Base-by-base conservation (phyloP, 1,284 basidiomycete genomes). In the Neonothopanus nambi region DNA sequence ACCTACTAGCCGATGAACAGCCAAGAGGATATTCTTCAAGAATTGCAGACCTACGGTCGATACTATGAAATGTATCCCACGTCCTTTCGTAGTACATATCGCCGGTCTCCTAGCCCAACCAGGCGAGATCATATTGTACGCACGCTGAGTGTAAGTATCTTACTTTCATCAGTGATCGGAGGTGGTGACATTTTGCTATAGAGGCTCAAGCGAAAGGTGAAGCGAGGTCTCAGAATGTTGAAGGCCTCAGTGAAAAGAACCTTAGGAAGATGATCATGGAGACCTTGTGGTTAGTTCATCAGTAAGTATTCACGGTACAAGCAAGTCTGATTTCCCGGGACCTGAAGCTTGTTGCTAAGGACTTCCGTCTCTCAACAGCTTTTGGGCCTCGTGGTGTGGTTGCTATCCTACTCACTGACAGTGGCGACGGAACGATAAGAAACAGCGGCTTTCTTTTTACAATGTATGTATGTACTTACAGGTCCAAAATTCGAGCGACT, bases 11-110 rank as follows among this genome's bases (percentile, higher is more conserved):
- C 57, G 20, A 60, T 60, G 59, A 57, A 58, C 33, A 58, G 57
- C 50, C 49, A 59, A 38, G 59, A 60, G 46, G 59, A 61, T 26
- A 21, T 59, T 7, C 47, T 61, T 13, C 59, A 60, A 37, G 57
- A 60, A 23, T 48, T 56, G 24, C 44, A 56, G 30, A 56, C 55
- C 40, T 58, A 57, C 23, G 50, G 52, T n/a, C 55, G 55, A 43
- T 37, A 45, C 37, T 46, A n/a, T 48, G 9, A 33, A 20, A 33
- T 33, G 21, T 38, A 21, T 18, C 35, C 38, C 7, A 18, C 30
- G 20, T 41, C 30, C 28, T 7, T 23, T 41, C 42, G n/a, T 15
- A 13, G 11, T 11, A 12, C 26, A 37, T 37, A 37, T 26, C 30
- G 12, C 15, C 43, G n/a, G 8, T 21, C n/a, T 23, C 50, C 23